Percentiles rank a stretch among this genome's conserved stretches.
Conservation (phyloP, 1,139 yeast species). For the Yamadazyma songkhlaensis region DNA sequence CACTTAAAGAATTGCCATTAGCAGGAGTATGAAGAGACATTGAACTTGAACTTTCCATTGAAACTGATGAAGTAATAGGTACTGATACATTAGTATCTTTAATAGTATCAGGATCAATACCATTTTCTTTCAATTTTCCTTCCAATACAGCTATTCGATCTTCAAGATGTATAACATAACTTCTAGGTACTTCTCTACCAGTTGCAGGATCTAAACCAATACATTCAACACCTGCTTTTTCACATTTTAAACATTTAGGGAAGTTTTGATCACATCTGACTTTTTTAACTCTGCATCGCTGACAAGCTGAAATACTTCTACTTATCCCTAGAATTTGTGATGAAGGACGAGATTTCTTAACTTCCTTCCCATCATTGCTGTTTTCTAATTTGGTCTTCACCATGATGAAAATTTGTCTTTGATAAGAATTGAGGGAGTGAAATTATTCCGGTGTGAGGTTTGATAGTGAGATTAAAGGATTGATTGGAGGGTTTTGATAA, state of each 20-base stretch:
- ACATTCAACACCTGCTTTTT: slow-evolving; percentile 67
- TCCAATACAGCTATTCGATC: slow-evolving; percentile 59
- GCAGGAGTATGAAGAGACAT: not conserved
- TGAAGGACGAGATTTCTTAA: slow-evolving; percentile 5
- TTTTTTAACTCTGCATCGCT: slow-evolving; percentile 75
- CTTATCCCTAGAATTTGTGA: slow-evolving; percentile 28
- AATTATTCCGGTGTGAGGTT: no score
- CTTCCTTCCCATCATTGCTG: not conserved
- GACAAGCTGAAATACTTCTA: slow-evolving; percentile 75
- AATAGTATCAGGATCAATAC: slow-evolving; percentile 23
- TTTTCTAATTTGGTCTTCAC: no score
- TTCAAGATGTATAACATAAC: slow-evolving; percentile 74
- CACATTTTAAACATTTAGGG: slow-evolving; percentile 75
- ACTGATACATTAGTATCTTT: not conserved
- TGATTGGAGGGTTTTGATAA: no score
- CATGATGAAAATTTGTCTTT: no score
- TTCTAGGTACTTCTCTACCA: slow-evolving; percentile 80
- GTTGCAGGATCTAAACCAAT: slow-evolving; percentile 85
- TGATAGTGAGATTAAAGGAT: no score
- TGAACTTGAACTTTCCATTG: not conserved
- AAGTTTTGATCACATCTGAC: slow-evolving; percentile 81
- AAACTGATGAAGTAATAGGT: not conserved
- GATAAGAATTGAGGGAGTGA: no score
- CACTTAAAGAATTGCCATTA: not conserved
- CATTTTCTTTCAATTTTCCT: slow-evolving; percentile 39